Base-by-base conservation (phyloP, 2,329 filamentous ascomycete genomes). In the Onygenales sp. region DNA sequence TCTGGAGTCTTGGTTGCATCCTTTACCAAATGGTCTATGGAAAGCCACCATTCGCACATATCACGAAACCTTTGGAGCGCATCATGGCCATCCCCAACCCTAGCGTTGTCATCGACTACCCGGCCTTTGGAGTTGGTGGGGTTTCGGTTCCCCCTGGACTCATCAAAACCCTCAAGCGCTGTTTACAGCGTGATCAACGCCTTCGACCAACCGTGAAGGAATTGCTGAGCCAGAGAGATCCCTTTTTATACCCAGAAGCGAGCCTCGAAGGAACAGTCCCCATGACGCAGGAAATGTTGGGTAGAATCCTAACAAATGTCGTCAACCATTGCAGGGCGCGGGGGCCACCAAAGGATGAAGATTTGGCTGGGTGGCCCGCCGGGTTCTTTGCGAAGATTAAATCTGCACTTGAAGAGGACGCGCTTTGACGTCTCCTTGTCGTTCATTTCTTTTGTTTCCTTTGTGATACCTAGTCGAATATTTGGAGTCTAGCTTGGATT, bases 21-120 rank as follows among this genome's bases (percentile, higher is more conserved):
- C 76, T 98, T 11, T 98, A 95, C 72, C 92, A 97, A 67, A 94
- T 98, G 87, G 88, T 92, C 0, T 98, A 98, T 66, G 93, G 93
- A n/a, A 80, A 86, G n/a, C 87, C 89, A 3, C 93, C 93, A 0
- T 98, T 98, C 65, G 90, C 86, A 11, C 91, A 97, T 66, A 94
- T 98, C 61, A 76, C 82, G 54, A 93, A 92, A 70, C 88, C 85
- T 64, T 88, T 95, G 74, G 83, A 87, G 39, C 84, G 89, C 21
- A 93, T 94, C 53, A 70, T 76, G 69, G 71, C 73, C 10, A 77
- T 77, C 51, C 72, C 74, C 9, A 77, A 77, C 56, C 74, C 74
- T 6, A 71, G 71, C 49, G 72, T 77, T 39, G 65, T 70, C 52
- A 77, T 77, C 49, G 68, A 72, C 33, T 77, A 74, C 54, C 74